These are phyloP conservation scores for Allantophomopsis cytisporea DNA, from an alignment of 2,329 filamentous ascomycete species.

Conservation along the genomic window DNA sequence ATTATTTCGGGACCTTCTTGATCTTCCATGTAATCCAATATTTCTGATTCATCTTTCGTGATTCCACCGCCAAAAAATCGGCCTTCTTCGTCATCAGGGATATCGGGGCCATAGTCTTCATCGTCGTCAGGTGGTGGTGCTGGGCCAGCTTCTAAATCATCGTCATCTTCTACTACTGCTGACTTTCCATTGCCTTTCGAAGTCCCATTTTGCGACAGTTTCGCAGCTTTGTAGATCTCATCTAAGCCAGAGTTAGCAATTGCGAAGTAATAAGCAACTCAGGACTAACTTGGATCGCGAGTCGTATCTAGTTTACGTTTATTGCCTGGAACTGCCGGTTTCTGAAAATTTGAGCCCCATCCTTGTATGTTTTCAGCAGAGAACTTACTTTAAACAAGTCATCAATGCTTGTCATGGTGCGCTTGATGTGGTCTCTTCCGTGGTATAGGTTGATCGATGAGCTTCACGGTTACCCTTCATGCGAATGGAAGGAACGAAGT, in stretches of 20 bases:
- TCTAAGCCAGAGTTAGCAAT: slow-evolving; percentile 21
- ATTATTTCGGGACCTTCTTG: slow-evolving; percentile 30
- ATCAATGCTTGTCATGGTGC: slow-evolving; percentile 1
- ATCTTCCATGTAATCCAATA: slow-evolving; percentile 77
- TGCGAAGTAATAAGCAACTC: not conserved
- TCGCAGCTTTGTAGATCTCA: slow-evolving; percentile 51
- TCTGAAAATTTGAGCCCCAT: slow-evolving; percentile 6
- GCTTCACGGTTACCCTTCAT: no score
- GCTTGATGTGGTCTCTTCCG: no score
- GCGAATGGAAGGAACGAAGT: no score
- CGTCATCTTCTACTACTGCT: slow-evolving; percentile 18
- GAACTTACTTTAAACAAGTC: slow-evolving; percentile 2
- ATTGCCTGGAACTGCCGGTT: slow-evolving; percentile 23
- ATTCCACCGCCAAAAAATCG: slow-evolving; percentile 94
- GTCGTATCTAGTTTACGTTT: slow-evolving; percentile 52
- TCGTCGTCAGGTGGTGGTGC: slow-evolving; percentile 39
- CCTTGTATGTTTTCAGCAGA: not conserved
- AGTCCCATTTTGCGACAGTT: slow-evolving; percentile 28
- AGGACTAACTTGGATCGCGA: slow-evolving; percentile 43
- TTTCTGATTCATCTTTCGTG: slow-evolving; percentile 64
- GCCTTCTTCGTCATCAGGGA: slow-evolving; percentile 71
- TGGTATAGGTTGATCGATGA: no score
- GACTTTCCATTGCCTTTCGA: slow-evolving; percentile 20
- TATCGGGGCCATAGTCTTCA: slow-evolving; percentile 37
- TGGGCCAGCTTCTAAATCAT: slow-evolving; percentile 31